phyloP scores from a whole-genome alignment of 257 asterid species.

The Anisodus acutangulus region DNA sequence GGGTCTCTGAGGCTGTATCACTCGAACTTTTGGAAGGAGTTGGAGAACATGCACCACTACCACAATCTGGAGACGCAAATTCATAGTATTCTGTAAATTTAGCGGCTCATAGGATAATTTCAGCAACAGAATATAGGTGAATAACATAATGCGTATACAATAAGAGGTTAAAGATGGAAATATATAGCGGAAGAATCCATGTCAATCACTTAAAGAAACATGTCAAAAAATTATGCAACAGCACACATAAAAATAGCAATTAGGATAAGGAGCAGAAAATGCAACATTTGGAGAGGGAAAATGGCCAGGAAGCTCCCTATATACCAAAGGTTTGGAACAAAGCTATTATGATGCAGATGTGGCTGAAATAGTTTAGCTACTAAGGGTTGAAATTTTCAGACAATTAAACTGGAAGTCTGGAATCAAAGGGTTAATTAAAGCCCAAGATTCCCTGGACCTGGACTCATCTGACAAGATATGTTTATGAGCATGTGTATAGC shows the following conservation, averaged over 20 bases:
- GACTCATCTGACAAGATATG: conserved; percentile 21
- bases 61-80: conserved; percentile 49
- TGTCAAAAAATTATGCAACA: not conserved
- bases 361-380: not conserved
- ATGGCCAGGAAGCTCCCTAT: not conserved
- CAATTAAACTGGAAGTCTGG: not conserved
- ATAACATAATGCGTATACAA: not conserved
- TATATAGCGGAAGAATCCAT: not conserved
- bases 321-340: not conserved
- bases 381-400: not conserved
- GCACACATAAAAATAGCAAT: not conserved
- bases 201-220: not conserved
- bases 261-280: not conserved
- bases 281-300: not conserved
- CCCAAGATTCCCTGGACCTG: conserved; percentile 10
- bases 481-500: not conserved
- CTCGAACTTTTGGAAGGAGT: conserved; percentile 32
- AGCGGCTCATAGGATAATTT: not conserved
- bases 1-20: conserved; percentile 43
- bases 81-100: not conserved
- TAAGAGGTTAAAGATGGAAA: not conserved
- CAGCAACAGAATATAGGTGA: not conserved
- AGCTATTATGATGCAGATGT: not conserved
- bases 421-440: conserved; percentile 10
- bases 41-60: conserved; percentile 47